Base-by-base conservation (phyloP, 345 rosid genomes). In the Theobroma cacao region DNA sequence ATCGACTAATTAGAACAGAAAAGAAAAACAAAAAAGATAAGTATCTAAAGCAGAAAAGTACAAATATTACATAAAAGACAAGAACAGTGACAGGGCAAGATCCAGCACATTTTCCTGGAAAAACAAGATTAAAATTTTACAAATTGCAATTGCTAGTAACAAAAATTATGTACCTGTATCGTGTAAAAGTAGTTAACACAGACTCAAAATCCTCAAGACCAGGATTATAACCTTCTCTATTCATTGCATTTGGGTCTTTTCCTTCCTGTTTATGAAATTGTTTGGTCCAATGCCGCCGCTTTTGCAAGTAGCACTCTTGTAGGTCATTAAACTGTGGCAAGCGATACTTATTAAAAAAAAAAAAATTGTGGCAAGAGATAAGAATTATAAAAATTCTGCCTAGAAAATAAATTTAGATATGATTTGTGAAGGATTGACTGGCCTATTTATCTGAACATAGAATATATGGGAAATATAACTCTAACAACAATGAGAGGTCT, bases 171-270 rank as follows among this genome's bases (percentile, higher is more conserved):
- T 72, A 90, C 92, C 94, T 90, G 83, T 86, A 87, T 77, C 76
- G 87, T 24, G 90, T 87, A 82, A 86, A 82, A 67, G 86, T 65
- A 67, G 81, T 76, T 24, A 85, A 82, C 66, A 87, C 87, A 8
- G 91, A 89, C 31, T 85, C 86, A 73, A 89, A 87, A 58, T 89
- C 89, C 68, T 78, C 72, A 67, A 90, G 90, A 77, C 90, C 91
- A 40, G 84, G 80, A 82, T 60, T 86, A 69, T 80, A 87, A 53
- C 88, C 90, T 59, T 80, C 90, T 82, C 82, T 77, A 18, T 74
- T 80, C 7, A 82, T 74, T 33, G 65, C 1, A 60, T 72, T 79
- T 58, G 36, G 74, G 61, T 86, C 87, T 80, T 75, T 75, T 67
- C 84, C 90, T 81, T 72, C 85, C 58, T 81, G 84, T 52, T 78